These are phyloP conservation scores for Eugenia klotzschiana DNA, from an alignment of 441 rosid species.

Conservation along the genomic window DNA sequence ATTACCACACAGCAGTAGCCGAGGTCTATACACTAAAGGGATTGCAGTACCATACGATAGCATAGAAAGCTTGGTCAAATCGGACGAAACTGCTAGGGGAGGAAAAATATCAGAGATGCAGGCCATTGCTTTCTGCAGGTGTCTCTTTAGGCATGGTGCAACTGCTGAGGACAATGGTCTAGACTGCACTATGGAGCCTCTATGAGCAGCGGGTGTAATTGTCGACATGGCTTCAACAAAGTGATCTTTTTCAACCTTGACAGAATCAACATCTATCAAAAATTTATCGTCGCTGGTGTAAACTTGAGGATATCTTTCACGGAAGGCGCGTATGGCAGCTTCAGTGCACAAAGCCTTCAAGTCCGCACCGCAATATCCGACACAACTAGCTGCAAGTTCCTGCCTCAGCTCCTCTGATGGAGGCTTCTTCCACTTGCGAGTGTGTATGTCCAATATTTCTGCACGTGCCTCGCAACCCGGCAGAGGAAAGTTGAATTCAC, in stretches of 20 bases:
- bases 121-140: conserved; percentile 66
- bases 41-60: conserved; percentile 88
- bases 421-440: conserved; percentile 96
- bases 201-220: conserved; percentile 96
- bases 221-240: conserved; percentile 93
- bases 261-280: conserved; percentile 87
- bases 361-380: conserved; percentile 99
- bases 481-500: conserved; percentile 93
- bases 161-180: conserved; percentile 91
- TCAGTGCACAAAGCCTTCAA: conserved; percentile 94
- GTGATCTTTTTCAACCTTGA: conserved; percentile 78
- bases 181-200: conserved; percentile 92
- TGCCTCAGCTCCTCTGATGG: conserved; percentile 71
- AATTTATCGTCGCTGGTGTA: conserved; percentile 96
- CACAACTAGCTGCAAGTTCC: conserved; percentile 97
- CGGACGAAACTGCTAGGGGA: conserved; percentile 54
- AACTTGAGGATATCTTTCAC: conserved; percentile 98
- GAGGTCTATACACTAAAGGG: conserved; percentile 94
- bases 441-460: conserved; percentile 91
- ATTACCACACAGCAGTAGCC: conserved; percentile 70
- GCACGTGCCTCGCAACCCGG: conserved; percentile 98
- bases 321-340: conserved; percentile 98
- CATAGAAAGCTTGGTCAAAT: conserved; percentile 80
- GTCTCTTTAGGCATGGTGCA: conserved; percentile 78
- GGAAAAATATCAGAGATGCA: conserved; percentile 65